Evolutionary conservation across 306 rosid genomes (phyloP).

Genomic region (Purshia tridentata): DNA sequence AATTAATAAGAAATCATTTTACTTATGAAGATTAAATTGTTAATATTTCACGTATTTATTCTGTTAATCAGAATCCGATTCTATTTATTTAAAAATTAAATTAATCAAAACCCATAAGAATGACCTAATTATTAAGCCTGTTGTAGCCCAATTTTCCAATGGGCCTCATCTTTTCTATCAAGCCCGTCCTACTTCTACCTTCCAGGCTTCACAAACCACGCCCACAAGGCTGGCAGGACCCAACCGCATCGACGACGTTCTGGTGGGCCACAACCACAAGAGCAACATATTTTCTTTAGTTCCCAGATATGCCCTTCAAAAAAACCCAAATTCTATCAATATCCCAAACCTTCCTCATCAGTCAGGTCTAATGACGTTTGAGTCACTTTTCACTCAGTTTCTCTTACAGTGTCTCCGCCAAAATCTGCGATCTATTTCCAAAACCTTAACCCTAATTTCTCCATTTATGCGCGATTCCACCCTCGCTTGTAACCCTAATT

Average conservation of each 20-base stretch:
- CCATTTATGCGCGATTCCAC: not conserved
- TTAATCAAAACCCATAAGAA: not conserved
- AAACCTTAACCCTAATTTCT: not conserved
- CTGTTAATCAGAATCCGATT: too few species aligned
- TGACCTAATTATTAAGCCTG: too few species aligned
- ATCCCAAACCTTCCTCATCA: not conserved
- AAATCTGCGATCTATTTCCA: not conserved
- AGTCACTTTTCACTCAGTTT: conserved; percentile 5
- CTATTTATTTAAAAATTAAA: too few species aligned
- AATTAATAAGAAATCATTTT: too few species aligned
- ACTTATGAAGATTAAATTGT: too few species aligned
- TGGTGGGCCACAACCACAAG: not conserved
- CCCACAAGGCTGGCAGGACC: not conserved
- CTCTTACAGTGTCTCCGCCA: not conserved
- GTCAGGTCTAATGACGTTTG: not conserved
- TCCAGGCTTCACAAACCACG: not conserved
- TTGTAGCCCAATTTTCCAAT: too few species aligned
- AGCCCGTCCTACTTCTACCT: too few species aligned
- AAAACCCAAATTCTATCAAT: not conserved
- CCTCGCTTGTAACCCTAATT: not conserved
- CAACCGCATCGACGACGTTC: not conserved
- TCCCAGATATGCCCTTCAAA: not conserved
- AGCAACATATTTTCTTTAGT: not conserved
- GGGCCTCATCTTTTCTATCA: too few species aligned
- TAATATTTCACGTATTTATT: too few species aligned